A percentile compares a stretch with the other conserved stretches of the same genome.
These are phyloP conservation scores for Scalesia atractyloides DNA, from an alignment of 129 eudicot species.

Conservation along the genomic window DNA sequence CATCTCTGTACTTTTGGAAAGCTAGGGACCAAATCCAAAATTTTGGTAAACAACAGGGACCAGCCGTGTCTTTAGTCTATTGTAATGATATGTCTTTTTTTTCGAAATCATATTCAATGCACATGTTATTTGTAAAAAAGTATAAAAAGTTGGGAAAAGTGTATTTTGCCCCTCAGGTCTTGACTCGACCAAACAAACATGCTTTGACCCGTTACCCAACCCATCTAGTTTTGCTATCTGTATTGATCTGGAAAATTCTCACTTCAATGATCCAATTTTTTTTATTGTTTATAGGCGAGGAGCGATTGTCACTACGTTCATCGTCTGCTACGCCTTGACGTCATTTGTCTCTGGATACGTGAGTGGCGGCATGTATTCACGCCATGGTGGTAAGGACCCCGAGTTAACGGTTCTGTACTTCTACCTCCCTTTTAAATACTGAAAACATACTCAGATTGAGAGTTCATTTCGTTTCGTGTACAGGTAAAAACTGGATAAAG, in stretches of 20 bases:
- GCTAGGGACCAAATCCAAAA: no score
- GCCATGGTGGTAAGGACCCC: conserved; percentile 67
- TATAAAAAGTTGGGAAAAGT: not conserved
- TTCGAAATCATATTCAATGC: not conserved
- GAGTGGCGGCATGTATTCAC: conserved; percentile 85
- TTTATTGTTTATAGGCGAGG: conserved; percentile 55
- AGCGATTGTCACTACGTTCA: conserved; percentile 78
- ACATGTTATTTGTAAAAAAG: not conserved
- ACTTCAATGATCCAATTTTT: not conserved
- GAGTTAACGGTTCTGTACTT: not conserved
- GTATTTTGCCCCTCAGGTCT: not conserved
- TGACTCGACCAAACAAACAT: not conserved
- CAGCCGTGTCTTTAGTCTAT: no score
- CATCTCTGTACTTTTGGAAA: no score
- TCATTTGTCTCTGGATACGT: conserved; percentile 82
- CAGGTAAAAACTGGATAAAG: conserved; percentile 86
- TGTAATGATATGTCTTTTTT: not conserved
- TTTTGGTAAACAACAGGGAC: no score
- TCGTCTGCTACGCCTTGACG: conserved; percentile 76
- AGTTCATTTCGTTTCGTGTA: not conserved
- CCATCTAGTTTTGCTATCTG: not conserved
- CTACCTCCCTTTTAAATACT: not conserved
- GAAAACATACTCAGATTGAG: conserved; percentile 1
- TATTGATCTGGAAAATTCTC: not conserved
- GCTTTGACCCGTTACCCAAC: not conserved